Evolutionary conservation across 352 stramenopile species (phyloP), one percentile per base, ranked within the genome.

Genomic region (Blastocystis sp.): DNA sequence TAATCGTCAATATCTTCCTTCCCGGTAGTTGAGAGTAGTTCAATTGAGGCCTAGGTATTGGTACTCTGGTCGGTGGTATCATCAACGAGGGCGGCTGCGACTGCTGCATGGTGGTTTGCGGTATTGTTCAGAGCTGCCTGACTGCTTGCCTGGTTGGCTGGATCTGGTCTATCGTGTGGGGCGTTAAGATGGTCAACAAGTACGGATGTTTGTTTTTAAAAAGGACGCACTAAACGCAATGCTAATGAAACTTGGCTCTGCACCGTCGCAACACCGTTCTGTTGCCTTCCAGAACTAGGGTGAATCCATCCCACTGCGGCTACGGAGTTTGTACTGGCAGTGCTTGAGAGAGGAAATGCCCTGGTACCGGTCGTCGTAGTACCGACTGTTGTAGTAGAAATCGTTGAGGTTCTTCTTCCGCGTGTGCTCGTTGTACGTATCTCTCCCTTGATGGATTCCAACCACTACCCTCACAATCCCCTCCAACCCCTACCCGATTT

Each of bases 311-410:
- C 48, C 6, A 57, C 14, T 17, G 48, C 6, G 14, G 6, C 48
- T 57, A 57, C 48, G 48, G 6, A 57, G 48, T 17, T 14, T 7
- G 14, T 57, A 57, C 48, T 57, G 6, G 48, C 48, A 57, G 48
- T 57, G 6, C 48, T 14, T 7, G 6, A 57, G 48, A 57, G 6
- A 17, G 6, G 48, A 57, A 24, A 45, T 24, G 0, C 52, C 17
- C 21, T 81, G 71, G 7, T 43, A 54, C 40, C 28, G 9, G 24
- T 81, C 71, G 59, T 64, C 28, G 38, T 81, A 81, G 52, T 42
- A 81, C 71, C 45, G 71, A 45, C 71, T 65, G 71, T 81, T 81
- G 52, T 68, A 81, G 71, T 81, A 81, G 71, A 48, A 81, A 24
- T 81, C 71, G 40, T 81, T 19, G 3, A 3, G 19, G 3, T 4